Conservation (phyloP, 192 early-diverging fungal species). For the Helicostylum pulchrum region DNA sequence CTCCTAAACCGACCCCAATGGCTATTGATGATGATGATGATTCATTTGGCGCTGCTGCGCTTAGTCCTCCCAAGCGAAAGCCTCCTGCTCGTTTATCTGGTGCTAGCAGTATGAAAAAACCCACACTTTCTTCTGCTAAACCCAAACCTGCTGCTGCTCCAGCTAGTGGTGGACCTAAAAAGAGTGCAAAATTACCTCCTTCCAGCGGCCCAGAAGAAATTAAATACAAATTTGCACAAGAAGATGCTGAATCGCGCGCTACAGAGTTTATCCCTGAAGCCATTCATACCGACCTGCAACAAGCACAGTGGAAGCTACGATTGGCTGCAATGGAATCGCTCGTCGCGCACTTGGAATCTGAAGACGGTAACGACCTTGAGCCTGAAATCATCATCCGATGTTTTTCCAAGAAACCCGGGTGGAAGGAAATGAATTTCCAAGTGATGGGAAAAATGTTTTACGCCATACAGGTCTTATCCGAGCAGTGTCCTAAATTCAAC, state of each 20-base stretch:
- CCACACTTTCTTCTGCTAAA: conserved; percentile 32
- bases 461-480: conserved; percentile 69
- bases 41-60: conserved; percentile 13
- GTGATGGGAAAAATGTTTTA: conserved; percentile 73
- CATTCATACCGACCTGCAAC: conserved; percentile 59
- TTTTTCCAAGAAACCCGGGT: conserved; percentile 82
- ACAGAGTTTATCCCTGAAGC: conserved; percentile 59
- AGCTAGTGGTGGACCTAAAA: conserved; percentile 26
- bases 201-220: conserved; percentile 58
- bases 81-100: conserved; percentile 31
- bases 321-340: conserved; percentile 81
- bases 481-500: conserved; percentile 59
- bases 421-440: conserved; percentile 99
- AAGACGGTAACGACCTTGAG: conserved; percentile 50
- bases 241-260: conserved; percentile 66
- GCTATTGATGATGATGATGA: conserved; percentile 22
- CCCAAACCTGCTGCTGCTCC: conserved; percentile 30
- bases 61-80: conserved; percentile 35
- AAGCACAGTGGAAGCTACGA: conserved; percentile 85
- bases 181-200: conserved; percentile 39
- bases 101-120: conserved; percentile 34
- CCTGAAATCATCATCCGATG: conserved; percentile 81
- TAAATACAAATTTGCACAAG: conserved; percentile 67
- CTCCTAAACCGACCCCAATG: conserved; percentile 35
- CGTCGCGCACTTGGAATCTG: conserved; percentile 58